Base-by-base conservation (phyloP, 345 rosid species). In the Sisymbrium altissimum region DNA sequence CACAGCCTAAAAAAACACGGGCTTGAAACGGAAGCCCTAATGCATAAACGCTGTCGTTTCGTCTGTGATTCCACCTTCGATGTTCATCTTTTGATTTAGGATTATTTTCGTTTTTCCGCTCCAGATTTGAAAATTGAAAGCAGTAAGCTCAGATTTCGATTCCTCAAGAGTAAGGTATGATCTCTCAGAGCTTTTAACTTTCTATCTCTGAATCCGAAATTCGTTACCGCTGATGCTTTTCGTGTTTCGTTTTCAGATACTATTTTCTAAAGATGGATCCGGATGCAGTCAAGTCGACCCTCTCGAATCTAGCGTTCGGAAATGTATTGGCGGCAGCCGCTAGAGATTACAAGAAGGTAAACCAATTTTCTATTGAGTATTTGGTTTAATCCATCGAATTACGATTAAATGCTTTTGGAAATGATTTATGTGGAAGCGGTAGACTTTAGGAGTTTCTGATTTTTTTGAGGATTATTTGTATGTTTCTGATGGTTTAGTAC, bases 281-380 rank as follows among this genome's bases (percentile, higher is more conserved):
- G 7, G 69, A 92, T 87, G 66, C 97, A 10, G 97, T 92, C 19
- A 95, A 95, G 78, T 88, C 97, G 52, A 89, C 97, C 17, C 75
- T 95, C 33, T 83, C 96, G 5, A 95, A 88, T 78, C 75, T 95
- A 62, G 97, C 95, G 4, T 94, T 91, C 38, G 99, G 97, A 35
- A 91, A 91, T 82, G 97, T 95, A 53, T 78, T 89, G 83, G 99
- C 97, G 2, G 99, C 97, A n/a, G 99, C 97, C 52, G 98, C 98
- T 55, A 95, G 97, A 49, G 90, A 94, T 78, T 94, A 89, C 66
- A 83, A 88, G 64, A 89, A 94, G 97, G 99, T 86, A 17, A 21
- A 25, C 0, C 6, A 33, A 54, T 56, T 18, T 8, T 8, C 1
- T 13, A 21, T 29, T 6, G 12, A 68, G 32, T 53, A 14, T 68